Percentiles rank a stretch among this genome's conserved stretches.
Conservation (phyloP, 1,284 basidiomycete species). For the Rhodotorula sp. region DNA sequence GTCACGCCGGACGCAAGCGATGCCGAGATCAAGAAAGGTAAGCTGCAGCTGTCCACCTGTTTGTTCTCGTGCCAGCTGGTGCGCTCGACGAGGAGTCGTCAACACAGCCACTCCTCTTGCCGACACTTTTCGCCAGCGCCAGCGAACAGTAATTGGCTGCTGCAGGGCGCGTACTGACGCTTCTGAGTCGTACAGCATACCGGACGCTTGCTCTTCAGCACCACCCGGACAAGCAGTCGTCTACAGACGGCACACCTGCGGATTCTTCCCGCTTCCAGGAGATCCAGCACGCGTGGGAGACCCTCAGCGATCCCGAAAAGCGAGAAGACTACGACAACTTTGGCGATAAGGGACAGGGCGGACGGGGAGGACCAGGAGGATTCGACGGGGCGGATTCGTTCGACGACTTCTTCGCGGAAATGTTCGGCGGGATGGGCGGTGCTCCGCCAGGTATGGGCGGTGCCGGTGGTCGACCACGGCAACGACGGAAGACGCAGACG, state of each 20-base stretch:
- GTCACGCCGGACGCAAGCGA: conserved; percentile 10
- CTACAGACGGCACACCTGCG: neutral
- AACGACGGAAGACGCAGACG: conserved; percentile 49
- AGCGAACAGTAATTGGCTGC: too few relatives aligned
- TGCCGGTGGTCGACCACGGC: conserved; percentile 54
- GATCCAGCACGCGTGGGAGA: conserved; percentile 86
- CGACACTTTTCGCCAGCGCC: too few relatives aligned
- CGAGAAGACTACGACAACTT: conserved; percentile 76
- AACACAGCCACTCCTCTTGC: too few relatives aligned
- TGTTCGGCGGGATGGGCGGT: conserved; percentile 63
- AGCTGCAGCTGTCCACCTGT: too few relatives aligned
- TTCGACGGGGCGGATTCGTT: conserved; percentile 56
- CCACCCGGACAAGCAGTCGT: conserved; percentile 34
- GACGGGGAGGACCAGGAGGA: conserved; percentile 24
- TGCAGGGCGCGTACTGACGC: too few relatives aligned
- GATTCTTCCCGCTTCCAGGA: conserved; percentile 32
- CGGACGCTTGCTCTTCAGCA: conserved; percentile 48
- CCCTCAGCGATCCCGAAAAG: conserved; percentile 71
- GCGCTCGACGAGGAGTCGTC: too few relatives aligned
- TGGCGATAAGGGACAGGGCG: conserved; percentile 52
- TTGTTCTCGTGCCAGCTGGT: too few relatives aligned
- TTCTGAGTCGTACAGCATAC: conserved; percentile 58
- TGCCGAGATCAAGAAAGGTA: conserved; percentile 70
- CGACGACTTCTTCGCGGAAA: conserved; percentile 68
- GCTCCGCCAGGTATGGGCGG: conserved; percentile 51